Base-by-base conservation (phyloP, 768 basidiomycete genomes). In the Tephrocybe sp. region DNA sequence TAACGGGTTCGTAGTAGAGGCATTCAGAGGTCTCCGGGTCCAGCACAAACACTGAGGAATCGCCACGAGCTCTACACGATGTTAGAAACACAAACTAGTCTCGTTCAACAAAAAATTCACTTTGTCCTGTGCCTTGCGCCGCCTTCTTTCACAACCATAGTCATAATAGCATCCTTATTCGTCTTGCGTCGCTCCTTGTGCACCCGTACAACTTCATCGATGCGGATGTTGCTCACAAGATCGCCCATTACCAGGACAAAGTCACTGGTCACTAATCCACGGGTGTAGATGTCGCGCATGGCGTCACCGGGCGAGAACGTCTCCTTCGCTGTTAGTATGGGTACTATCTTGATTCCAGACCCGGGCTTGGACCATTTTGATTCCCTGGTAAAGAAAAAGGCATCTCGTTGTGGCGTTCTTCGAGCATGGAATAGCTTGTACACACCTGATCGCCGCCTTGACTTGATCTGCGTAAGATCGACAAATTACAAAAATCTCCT, bases 131-230 rank as follows among this genome's bases (percentile, higher is more conserved):
- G 91, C 53, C 64, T 69, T 7, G 75, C 76, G 12, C 87, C 87
- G 57, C 82, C 82, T 68, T 88, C 84, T 68, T 90, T 91, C 50
- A 90, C 88, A 12, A 92, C 92, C 76, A 98, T 92, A 22, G 93
- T 94, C 92, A 99, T 94, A 61, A 94, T 92, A 31, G 88, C 90
- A 64, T 98, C 90, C 72, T 92, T 91, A 68, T 95, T 92, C 52
- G 75, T 80, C 67, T 86, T 87, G 53, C 92, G 76, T 43, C 93
- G 74, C 65, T 89, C 89, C 75, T 88, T 93, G 73, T 98, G 96
- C 55, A 82, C 83, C 38, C 86, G 79, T 40, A 97, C 88, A 45
- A 94, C 89, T 58, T 92, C 89, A 59, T 92, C 88, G 57, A 99
- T 87, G 52, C 84, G 83, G 57, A 98, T 79, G 64, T 92, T 98